These are phyloP conservation scores for Suillus lakei DNA, from an alignment of 768 basidiomycete genomes.

Conservation along the genomic window DNA sequence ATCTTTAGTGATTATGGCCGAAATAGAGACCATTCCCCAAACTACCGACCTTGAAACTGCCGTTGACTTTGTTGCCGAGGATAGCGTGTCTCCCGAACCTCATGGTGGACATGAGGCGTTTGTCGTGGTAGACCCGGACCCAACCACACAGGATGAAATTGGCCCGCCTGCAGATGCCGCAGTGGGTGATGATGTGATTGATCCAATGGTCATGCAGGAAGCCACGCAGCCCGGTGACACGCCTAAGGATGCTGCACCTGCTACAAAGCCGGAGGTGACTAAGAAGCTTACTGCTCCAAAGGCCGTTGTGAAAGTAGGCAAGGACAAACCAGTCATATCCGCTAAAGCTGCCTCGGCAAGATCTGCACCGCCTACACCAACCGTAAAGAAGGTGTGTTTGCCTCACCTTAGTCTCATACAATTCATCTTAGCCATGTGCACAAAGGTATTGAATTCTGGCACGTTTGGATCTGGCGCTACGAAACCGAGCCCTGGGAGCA, in stretches of 20 bases:
- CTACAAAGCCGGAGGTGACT: slow-evolving; percentile 24
- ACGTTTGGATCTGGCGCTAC: slow-evolving; percentile 65
- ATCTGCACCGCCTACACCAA: slow-evolving; percentile 53
- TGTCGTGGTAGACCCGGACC: slow-evolving; percentile 37
- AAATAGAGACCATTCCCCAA: slow-evolving; percentile 33
- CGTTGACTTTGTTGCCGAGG: slow-evolving; percentile 26
- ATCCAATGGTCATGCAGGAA: slow-evolving; percentile 22
- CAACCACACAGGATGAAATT: slow-evolving; percentile 21
- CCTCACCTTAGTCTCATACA: slow-evolving; percentile 19
- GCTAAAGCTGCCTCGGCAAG: slow-evolving; percentile 51
- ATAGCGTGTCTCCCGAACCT: slow-evolving; percentile 26
- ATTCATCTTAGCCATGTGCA: slow-evolving; percentile 33
- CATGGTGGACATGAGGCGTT: slow-evolving; percentile 45
- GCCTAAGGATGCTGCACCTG: slow-evolving; percentile 20
- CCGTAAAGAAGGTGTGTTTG: slow-evolving; percentile 69
- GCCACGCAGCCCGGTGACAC: slow-evolving; percentile 30
- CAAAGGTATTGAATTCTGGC: slow-evolving; percentile 66
- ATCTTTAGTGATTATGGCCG: slow-evolving; percentile 40
- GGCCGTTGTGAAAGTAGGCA: slow-evolving; percentile 27
- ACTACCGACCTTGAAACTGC: slow-evolving; percentile 24
- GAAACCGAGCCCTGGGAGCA: slow-evolving; percentile 48
- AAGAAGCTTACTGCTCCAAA: slow-evolving; percentile 34
- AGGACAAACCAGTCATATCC: slow-evolving; percentile 41
- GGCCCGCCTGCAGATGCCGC: slow-evolving; percentile 23
- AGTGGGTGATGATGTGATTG: slow-evolving; percentile 20